These are phyloP conservation scores for Rhodotorula babjevae DNA, from an alignment of 768 basidiomycete genomes.

Conservation along the genomic window DNA sequence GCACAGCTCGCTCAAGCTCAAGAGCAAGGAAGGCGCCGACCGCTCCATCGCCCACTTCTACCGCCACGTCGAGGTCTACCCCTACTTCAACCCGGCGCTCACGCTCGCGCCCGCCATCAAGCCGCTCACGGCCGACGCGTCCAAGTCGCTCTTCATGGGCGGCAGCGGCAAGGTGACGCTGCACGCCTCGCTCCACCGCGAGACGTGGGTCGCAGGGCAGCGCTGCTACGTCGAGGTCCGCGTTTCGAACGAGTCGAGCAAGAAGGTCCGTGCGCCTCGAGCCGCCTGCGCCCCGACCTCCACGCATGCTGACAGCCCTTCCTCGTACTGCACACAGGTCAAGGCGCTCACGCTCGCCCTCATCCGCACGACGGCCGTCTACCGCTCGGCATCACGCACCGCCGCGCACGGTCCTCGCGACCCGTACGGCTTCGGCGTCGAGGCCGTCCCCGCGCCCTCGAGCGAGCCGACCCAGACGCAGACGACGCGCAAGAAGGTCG, in stretches of 20 bases:
- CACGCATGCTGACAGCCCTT: too few species aligned
- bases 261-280: conserved; percentile 22
- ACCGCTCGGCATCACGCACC: conserved; percentile 51
- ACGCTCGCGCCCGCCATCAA: conserved; percentile 61
- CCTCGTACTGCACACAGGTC: conserved; percentile 47
- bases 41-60: conserved; percentile 86
- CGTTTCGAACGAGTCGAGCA: conserved; percentile 63
- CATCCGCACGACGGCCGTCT: conserved; percentile 62
- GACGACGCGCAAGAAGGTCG: conserved; percentile 61
- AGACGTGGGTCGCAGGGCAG: conserved; percentile 78
- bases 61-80: conserved; percentile 73
- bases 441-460: background rate
- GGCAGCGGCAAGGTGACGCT: conserved; percentile 64
- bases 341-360: conserved; percentile 63
- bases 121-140: conserved; percentile 58
- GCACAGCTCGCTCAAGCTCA: conserved; percentile 67
- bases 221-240: conserved; percentile 62
- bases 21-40: conserved; percentile 58
- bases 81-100: conserved; percentile 60
- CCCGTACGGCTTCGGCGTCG: background rate
- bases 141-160: conserved; percentile 59
- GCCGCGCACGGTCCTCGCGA: background rate
- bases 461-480: conserved; percentile 51
- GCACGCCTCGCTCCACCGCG: conserved; percentile 63
- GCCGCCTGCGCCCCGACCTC: too few species aligned